Evolutionary conservation across 495 filamentous ascomycete genomes (phyloP), one percentile per base, ranked within the genome.

Genomic region (Penicillium chermesinum): DNA sequence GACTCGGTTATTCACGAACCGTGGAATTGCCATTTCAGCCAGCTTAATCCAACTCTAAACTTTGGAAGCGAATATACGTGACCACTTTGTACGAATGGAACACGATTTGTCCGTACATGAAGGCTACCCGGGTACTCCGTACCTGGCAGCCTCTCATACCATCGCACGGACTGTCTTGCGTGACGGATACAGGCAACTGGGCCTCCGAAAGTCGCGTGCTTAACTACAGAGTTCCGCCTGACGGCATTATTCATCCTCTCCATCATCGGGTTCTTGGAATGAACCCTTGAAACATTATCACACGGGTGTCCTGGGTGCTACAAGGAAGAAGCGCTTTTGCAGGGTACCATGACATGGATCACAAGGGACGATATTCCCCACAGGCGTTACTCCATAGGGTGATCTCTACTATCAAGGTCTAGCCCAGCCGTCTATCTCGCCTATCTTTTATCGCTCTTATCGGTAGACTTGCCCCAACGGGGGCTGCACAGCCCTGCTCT

Each of bases 131-230:
- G 59, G 59, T 62, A n/a, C n/a, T n/a, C n/a, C n/a, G n/a, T n/a
- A 60, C 59, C 59, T 60, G 59, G 55, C 58, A 61, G 49, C 37
- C 17, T 40, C 38, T 25, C 32, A 27, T 35, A 20, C 15, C 10
- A 39, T 47, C 30, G 53, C 58, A 53, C 46, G 48, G 52, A 25
- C 47, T 34, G n/a, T 47, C 32, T 27, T 30, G 20, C 33, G 22
- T 43, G 46, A 49, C 38, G 40, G 43, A 46, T 50, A 54, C 45
- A 62, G 58, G 58, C 56, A 60, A 52, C 55, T 59, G 33, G 25
- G 37, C 39, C 49, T 58, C 55, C 50, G 46, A 51, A 56, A n/a
- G 61, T 67, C 64, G 64, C 62, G 64, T 67, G 63, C 63, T 61
- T 49, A 14, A n/a, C n/a, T n/a, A n/a, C n/a, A n/a, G n/a, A n/a